These are phyloP conservation scores for Gracilaria gracilis DNA, from an alignment of 23 red algal genomes.

Conservation along the genomic window DNA sequence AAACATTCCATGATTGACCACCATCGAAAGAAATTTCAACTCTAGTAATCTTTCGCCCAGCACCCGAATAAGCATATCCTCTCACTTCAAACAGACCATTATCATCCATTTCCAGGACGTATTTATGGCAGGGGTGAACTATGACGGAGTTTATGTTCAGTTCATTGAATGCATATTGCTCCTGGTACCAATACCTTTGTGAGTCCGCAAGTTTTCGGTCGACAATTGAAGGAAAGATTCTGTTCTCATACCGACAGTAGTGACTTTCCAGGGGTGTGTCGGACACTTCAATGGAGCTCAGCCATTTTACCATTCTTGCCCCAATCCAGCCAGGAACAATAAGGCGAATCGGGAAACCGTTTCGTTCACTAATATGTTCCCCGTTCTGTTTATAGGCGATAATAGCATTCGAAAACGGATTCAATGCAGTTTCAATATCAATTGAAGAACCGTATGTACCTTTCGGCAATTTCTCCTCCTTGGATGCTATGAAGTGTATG, in stretches of 20 bases:
- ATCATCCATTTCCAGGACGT: slow-evolving; percentile 18
- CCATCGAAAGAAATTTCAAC: slow-evolving; percentile 88
- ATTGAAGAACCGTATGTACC: slow-evolving; percentile 86
- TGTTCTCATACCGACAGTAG: slow-evolving; percentile 87
- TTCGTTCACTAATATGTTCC: slow-evolving; percentile 55
- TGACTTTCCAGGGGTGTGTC: slow-evolving; percentile 54
- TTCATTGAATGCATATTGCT: slow-evolving; percentile 87
- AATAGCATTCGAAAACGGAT: slow-evolving; percentile 77
- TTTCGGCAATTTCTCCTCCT: slow-evolving; percentile 68
- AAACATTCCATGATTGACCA: slow-evolving; percentile 72
- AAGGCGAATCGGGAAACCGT: slow-evolving; percentile 86
- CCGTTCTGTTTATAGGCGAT: slow-evolving; percentile 92
- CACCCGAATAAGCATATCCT: slow-evolving; percentile 91
- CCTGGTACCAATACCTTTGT: slow-evolving; percentile 75
- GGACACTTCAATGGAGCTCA: slow-evolving; percentile 64
- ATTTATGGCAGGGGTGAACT: slow-evolving; percentile 64
- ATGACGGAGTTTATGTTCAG: slow-evolving; percentile 94
- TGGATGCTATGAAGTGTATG: slow-evolving; percentile 74
- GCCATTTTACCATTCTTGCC: slow-evolving; percentile 95
- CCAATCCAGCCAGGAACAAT: slow-evolving; percentile 95
- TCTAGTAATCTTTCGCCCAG: slow-evolving; percentile 82
- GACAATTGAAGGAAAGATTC: slow-evolving; percentile 85
- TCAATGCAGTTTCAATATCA: slow-evolving; percentile 69
- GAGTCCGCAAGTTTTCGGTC: slow-evolving; percentile 62
- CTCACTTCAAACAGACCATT: slow-evolving; percentile 60